These are phyloP conservation scores for Fusarium miscanthi DNA, from an alignment of 2,329 filamentous ascomycete genomes.

Conservation along the genomic window DNA sequence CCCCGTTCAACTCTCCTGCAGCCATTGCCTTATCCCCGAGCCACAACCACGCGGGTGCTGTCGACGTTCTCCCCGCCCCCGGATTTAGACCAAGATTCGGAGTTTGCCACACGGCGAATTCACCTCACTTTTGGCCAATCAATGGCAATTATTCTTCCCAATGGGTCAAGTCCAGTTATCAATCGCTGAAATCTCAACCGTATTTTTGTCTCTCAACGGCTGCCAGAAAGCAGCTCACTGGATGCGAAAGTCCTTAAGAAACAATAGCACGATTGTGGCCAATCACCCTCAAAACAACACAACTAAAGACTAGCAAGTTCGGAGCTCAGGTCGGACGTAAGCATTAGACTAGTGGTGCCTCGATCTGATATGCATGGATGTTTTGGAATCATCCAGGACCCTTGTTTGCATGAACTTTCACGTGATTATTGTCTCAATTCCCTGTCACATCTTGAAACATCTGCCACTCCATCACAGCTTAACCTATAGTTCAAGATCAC, in stretches of 20 bases:
- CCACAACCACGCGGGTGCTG: not conserved
- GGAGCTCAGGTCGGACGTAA: not conserved
- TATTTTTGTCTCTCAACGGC: not conserved
- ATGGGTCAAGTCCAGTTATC: constrained; percentile 9
- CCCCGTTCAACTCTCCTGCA: not conserved
- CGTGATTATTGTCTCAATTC: not conserved
- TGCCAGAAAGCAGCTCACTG: not conserved
- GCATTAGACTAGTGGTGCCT: not conserved
- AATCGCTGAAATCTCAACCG: not conserved
- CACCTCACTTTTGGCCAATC: constrained; percentile 28
- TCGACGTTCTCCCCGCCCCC: constrained; percentile 29
- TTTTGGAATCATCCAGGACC: constrained; percentile 6
- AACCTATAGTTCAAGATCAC: not conserved
- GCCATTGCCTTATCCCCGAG: constrained; percentile 34
- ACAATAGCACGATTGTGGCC: not conserved
- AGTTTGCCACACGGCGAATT: constrained; percentile 32
- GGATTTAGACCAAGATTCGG: constrained; percentile 41
- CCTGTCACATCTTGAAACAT: not conserved
- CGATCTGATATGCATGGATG: constrained; percentile 1
- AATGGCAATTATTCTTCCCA: not conserved
- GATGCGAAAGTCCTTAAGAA: not conserved
- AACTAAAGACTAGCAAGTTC: not conserved
- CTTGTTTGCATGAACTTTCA: not conserved
- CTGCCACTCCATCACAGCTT: not conserved
- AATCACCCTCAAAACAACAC: not conserved